Evolutionary conservation across 495 filamentous ascomycete species (phyloP).

Genomic region (Pseudoneurospora amorphoporcata): DNA sequence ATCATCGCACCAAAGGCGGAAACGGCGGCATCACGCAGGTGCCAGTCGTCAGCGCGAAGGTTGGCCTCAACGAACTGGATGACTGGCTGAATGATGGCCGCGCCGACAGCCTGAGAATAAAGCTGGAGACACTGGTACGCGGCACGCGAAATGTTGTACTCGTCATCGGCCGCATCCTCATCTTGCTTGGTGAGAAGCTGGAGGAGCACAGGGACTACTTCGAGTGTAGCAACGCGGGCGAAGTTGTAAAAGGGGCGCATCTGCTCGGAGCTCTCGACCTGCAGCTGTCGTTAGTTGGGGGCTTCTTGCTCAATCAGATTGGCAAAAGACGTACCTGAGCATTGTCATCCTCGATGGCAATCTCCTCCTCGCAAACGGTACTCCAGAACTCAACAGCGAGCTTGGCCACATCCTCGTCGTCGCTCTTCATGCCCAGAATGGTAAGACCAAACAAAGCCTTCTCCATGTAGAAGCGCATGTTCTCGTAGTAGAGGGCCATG

Average conservation of each 20-base stretch:
- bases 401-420: conserved; percentile 96
- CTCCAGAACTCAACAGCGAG: conserved; percentile 99
- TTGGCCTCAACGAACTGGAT: conserved; percentile 85
- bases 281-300: conserved; percentile 12
- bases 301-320: not conserved
- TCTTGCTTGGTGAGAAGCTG: conserved; percentile 89
- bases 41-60: conserved; percentile 85
- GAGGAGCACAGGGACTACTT: conserved; percentile 87
- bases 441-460: conserved; percentile 96
- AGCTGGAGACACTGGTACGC: conserved; percentile 95
- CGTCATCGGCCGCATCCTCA: conserved; percentile 90
- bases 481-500: conserved; percentile 96
- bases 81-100: conserved; percentile 69
- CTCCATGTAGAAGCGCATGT: conserved; percentile 99
- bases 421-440: conserved; percentile 97
- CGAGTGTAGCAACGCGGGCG: conserved; percentile 72
- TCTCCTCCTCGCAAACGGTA: conserved; percentile 97
- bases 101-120: conserved; percentile 81
- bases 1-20: conserved; percentile 98
- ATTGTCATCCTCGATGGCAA: conserved; percentile 95
- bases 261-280: conserved; percentile 62
- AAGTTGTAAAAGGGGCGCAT: conserved; percentile 88
- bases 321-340: conserved; percentile 48
- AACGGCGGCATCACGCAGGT: conserved; percentile 83
- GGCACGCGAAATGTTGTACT: conserved; percentile 92